phyloP scores from a whole-genome alignment of 2,329 filamentous ascomycete genomes.

The Xylaria sp. region DNA sequence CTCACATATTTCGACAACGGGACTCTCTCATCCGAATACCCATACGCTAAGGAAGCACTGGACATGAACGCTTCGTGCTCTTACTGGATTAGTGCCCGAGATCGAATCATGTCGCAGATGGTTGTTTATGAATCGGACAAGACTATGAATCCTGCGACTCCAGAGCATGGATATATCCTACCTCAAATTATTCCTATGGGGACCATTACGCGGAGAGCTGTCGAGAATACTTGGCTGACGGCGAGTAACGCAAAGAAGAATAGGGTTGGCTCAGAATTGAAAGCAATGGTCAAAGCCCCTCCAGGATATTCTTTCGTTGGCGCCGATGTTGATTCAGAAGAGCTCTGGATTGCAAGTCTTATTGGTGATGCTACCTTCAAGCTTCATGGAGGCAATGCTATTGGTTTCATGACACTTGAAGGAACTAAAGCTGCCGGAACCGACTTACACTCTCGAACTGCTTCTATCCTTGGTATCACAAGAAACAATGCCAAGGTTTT shows the following conservation, averaged over 20 bases:
- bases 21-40: slow-evolving; percentile 84
- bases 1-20: slow-evolving; percentile 91
- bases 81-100: slow-evolving; percentile 97
- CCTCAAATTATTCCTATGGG: slow-evolving; percentile 99
- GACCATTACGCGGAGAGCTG: slow-evolving; percentile 91
- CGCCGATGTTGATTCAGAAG: slow-evolving; percentile 96
- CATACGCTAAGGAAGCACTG: slow-evolving; percentile 91
- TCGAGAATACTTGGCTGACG: slow-evolving; percentile 98
- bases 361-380: slow-evolving; percentile 95
- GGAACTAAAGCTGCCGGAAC: slow-evolving; percentile 94
- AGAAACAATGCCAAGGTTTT: slow-evolving; percentile 97
- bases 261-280: slow-evolving; percentile 94
- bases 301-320: slow-evolving; percentile 93
- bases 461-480: slow-evolving; percentile 90
- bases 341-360: slow-evolving; percentile 97
- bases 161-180: slow-evolving; percentile 80
- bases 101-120: slow-evolving; percentile 94
- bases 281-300: slow-evolving; percentile 95
- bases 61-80: slow-evolving; percentile 99
- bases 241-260: slow-evolving; percentile 98
- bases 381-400: slow-evolving; percentile 94
- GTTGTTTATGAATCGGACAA: slow-evolving; percentile 84
- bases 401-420: slow-evolving; percentile 99
- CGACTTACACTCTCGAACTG: slow-evolving; percentile 93
- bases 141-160: slow-evolving; percentile 32